Evolutionary conservation across 2,329 filamentous ascomycete genomes (phyloP), one percentile per base, ranked within the genome.

Genomic region (Septoria linicola): DNA sequence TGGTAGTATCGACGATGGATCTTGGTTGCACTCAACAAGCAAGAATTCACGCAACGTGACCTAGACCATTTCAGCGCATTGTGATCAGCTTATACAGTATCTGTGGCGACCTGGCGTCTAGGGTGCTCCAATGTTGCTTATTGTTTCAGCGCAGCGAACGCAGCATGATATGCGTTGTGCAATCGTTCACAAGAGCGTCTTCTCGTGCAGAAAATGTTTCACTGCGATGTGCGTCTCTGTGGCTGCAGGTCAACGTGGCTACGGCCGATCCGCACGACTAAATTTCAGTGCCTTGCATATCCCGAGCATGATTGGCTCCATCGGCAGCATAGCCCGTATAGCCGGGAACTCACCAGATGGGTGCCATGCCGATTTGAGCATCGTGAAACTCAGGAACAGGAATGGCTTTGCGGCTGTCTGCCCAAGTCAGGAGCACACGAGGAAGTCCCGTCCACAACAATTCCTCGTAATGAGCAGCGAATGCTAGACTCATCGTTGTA

Each of bases 231-330:
- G 14, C 35, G 19, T 2, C 11, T 52, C 20, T 45, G 49, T 53
- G 53, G 40, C 49, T 55, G 49, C 45, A 55, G 45, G 49, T 45
- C 53, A 47, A 45, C 44, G 53, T 52, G 53, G 44, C 43, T 19
- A 44, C 35, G 48, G 53, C 16, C 49, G 42, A 51, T 45, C 36
- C 41, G 31, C 35, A 34, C 35, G 25, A 45, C 51, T 52, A 47
- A 50, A 42, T 27, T 45, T 16, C 42, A n/a, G 57, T 57, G 27
- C 52, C 54, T 59, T 49, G 52, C 57, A 55, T 39, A 40, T 44
- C n/a, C 27, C 20, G 39, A 25, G 17, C 16, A n/a, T 42, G 46
- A 49, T 49, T 49, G 46, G 46, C 21, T 11, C 8, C 13, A 4
- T 19, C 34, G 19, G 32, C 23, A 46, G 32, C n/a, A 4, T 20